phyloP scores from a whole-genome alignment of 805 yeast genomes.

The Yarrowia osloensis region DNA sequence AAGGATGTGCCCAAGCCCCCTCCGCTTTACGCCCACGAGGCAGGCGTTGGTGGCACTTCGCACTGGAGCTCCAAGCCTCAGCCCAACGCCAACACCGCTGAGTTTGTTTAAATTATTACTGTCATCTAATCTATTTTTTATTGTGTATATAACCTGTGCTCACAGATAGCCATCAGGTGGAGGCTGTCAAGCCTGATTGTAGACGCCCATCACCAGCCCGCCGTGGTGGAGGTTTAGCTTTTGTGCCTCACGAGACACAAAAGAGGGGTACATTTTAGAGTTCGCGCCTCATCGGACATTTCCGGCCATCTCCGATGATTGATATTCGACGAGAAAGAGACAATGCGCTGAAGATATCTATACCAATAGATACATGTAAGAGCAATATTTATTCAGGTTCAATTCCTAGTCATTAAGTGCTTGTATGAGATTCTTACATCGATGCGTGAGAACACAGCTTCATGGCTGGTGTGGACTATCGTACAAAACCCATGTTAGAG shows the following conservation, averaged over 20 bases:
- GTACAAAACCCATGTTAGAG: no score
- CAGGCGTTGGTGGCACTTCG: neutral
- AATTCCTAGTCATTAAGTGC: no score
- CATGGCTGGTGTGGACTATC: no score
- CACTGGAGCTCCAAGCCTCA: constrained; percentile 19
- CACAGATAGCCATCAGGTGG: no score
- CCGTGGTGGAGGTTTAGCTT: neutral
- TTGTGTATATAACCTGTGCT: neutral
- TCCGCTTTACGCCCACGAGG: constrained; percentile 29
- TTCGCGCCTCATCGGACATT: neutral
- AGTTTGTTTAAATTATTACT: constrained; percentile 3
- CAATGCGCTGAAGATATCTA: no score
- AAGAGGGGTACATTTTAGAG: neutral
- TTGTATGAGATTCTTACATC: no score
- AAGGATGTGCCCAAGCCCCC: constrained; percentile 33
- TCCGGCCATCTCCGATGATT: neutral
- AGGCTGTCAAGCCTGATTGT: no score
- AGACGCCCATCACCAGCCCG: neutral
- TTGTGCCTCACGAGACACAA: neutral
- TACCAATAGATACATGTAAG: no score
- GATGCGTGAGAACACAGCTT: no score
- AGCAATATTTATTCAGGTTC: no score
- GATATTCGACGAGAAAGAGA: no score
- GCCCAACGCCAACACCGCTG: neutral
- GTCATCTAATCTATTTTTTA: neutral